Conservation (phyloP, 106 monocot species). For the Dendrobium huoshanense region DNA sequence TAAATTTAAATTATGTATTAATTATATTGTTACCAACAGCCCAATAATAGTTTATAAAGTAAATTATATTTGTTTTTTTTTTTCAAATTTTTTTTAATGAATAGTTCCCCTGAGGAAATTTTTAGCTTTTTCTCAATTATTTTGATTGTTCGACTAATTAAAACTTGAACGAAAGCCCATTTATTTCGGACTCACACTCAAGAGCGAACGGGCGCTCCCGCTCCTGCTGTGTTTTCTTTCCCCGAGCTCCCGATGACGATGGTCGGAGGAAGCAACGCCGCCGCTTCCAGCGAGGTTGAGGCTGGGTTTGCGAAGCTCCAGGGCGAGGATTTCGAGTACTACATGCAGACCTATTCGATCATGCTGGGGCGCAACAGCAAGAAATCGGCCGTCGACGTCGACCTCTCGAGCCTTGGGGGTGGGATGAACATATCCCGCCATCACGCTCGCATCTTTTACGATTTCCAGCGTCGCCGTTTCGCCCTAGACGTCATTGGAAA, state of each 20-base stretch:
- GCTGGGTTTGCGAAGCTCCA: conserved; percentile 82
- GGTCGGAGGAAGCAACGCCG: neutral
- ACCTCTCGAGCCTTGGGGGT: conserved; percentile 69
- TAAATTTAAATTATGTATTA: too few species aligned
- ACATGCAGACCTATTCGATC: conserved; percentile 90
- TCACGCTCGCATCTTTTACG: conserved; percentile 86
- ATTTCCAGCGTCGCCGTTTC: conserved; percentile 73
- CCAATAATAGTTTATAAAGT: too few species aligned
- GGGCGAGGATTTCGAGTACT: conserved; percentile 87
- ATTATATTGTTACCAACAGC: too few species aligned
- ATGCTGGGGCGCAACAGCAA: conserved; percentile 72
- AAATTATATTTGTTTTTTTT: too few species aligned
- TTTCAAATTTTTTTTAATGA: too few species aligned
- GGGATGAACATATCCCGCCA: conserved; percentile 80
- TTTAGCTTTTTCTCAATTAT: neutral
- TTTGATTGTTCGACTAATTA: neutral
- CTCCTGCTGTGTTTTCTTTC: neutral
- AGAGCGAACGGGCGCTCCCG: neutral
- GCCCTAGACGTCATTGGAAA: conserved; percentile 73
- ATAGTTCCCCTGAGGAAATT: neutral
- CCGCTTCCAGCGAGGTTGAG: conserved; percentile 35
- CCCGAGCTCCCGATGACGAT: neutral
- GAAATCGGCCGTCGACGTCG: conserved; percentile 65
- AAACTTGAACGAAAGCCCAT: too few species aligned
- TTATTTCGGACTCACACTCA: too few species aligned